Conservation (phyloP, 2,329 filamentous ascomycete species). For the Zymoseptoria tritici region DNA sequence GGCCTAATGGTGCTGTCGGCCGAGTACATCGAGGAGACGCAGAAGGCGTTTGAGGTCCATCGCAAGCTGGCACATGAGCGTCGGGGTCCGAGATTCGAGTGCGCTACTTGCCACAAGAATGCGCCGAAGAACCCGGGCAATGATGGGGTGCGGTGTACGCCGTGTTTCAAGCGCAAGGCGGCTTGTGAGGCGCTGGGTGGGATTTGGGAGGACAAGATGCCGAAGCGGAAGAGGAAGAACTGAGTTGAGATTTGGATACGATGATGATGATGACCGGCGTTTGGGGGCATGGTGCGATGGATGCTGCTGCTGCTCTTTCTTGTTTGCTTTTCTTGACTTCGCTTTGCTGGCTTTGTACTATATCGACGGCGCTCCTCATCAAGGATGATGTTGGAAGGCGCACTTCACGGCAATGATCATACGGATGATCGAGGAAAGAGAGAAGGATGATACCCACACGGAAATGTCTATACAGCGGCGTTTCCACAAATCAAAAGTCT, state of each 20-base stretch:
- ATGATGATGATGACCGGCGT: background rate
- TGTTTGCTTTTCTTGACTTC: background rate
- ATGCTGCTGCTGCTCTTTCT: background rate
- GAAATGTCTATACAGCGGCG: background rate
- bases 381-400: background rate
- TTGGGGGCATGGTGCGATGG: background rate
- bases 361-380: background rate
- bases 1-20: background rate
- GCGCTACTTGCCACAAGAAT: conserved; percentile 5
- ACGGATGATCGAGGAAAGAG: background rate
- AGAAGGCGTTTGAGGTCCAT: background rate
- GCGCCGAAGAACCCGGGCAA: conserved; percentile 4
- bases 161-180: conserved; percentile 4
- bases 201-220: background rate
- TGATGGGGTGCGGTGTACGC: conserved; percentile 8
- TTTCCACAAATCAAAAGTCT: background rate
- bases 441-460: background rate
- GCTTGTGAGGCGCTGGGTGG: background rate
- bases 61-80: background rate
- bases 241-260: background rate
- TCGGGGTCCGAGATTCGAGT: background rate
- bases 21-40: background rate
- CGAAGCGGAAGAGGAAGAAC: background rate
- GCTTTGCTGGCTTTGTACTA: background rate
- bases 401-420: background rate